Evolutionary conservation across 805 yeast genomes (phyloP).

Genomic region (Ogataea pignaliae): DNA sequence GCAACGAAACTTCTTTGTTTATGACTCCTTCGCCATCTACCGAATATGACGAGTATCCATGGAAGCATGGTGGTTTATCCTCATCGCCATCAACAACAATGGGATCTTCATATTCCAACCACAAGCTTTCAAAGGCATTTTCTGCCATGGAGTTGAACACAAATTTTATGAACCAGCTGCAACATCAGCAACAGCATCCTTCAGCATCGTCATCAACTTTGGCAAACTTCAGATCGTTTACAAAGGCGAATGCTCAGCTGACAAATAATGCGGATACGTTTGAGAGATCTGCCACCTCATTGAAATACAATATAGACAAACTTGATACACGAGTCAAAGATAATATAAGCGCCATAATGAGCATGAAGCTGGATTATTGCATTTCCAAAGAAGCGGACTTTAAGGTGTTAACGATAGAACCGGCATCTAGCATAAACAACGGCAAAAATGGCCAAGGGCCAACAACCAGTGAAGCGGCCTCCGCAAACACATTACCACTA

Average conservation of each 20-base stretch:
- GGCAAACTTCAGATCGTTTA: conserved; percentile 4
- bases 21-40: conserved; percentile 24
- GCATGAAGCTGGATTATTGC: conserved; percentile 3
- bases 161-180: background rate
- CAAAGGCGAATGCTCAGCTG: conserved; percentile 2
- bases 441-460: background rate
- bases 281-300: conserved; percentile 9
- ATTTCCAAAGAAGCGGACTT: conserved; percentile 1
- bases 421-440: background rate
- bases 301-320: conserved; percentile 1
- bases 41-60: conserved; percentile 27
- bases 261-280: conserved; percentile 8
- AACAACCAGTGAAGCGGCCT: background rate
- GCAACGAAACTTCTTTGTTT: conserved; percentile 1
- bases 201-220: conserved; percentile 8
- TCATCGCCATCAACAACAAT: conserved; percentile 7
- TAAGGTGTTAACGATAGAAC: conserved; percentile 1
- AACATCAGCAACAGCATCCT: background rate
- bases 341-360: conserved; percentile 13
- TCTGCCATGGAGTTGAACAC: conserved; percentile 5
- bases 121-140: conserved; percentile 5
- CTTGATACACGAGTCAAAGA: conserved; percentile 5
- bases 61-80: conserved; percentile 10
- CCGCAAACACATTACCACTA: conserved; percentile 16
- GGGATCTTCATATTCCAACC: conserved; percentile 5